Evolutionary conservation across 1,284 basidiomycete species (phyloP).

Genomic region (Phellopilus nigrolimitatus): DNA sequence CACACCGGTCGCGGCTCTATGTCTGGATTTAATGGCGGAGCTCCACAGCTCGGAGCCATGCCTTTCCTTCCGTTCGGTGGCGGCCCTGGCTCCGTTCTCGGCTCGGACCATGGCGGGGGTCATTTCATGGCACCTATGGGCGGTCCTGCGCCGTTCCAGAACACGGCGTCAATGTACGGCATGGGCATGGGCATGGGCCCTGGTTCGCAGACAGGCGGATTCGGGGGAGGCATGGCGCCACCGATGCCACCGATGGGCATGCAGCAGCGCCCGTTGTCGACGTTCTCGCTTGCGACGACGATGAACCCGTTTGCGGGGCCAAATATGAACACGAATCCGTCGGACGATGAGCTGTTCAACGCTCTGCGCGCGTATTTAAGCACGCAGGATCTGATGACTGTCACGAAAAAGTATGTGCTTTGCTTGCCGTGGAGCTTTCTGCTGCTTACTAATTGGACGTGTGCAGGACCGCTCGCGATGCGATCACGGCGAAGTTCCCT

Average conservation of each 20-base stretch:
- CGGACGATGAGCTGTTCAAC: constrained; percentile 76
- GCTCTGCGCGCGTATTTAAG: constrained; percentile 79
- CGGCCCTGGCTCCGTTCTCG: constrained; percentile 56
- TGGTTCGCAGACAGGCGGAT: constrained; percentile 8
- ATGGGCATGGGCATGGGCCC: constrained; percentile 22
- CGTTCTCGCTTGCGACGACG: constrained; percentile 78
- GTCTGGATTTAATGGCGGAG: constrained; percentile 17
- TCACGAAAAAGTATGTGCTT: constrained; percentile 80
- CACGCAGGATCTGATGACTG: constrained; percentile 90
- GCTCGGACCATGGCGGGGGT: constrained; percentile 64
- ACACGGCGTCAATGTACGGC: constrained; percentile 19
- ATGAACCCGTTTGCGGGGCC: constrained; percentile 73
- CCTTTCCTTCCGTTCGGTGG: constrained; percentile 66
- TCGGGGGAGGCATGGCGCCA: constrained; percentile 34
- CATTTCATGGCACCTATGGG: constrained; percentile 38
- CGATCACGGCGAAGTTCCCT: constrained; percentile 81
- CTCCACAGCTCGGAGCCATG: constrained; percentile 30
- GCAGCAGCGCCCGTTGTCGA: constrained; percentile 62
- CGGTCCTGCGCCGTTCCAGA: constrained; percentile 24
- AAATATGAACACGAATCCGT: constrained; percentile 72
- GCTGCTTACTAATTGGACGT: constrained; percentile 19
- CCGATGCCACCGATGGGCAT: constrained; percentile 40
- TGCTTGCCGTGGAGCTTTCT: background rate
- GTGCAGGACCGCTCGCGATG: constrained; percentile 79
- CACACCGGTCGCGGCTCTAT: constrained; percentile 42